A percentile compares a stretch with the other conserved stretches of the same genome.
Conservation (phyloP, 1,139 yeast genomes). For the Magnusiomyces suaveolens region DNA sequence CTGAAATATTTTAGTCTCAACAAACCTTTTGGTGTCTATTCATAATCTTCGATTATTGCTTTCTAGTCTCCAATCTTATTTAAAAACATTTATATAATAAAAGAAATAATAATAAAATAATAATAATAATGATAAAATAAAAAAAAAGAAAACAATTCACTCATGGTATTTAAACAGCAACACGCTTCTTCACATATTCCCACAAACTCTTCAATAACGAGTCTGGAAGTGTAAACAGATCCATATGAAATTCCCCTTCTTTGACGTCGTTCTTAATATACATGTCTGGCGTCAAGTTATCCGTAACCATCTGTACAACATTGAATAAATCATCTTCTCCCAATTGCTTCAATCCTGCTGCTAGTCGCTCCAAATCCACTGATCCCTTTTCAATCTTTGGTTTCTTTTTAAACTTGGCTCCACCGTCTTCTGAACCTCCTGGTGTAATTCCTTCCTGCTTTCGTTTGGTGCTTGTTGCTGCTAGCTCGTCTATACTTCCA, state of each 20-base stretch:
- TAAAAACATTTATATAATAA: too few relatives aligned
- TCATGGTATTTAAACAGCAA: conserved; percentile 17
- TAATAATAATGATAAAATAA: not conserved
- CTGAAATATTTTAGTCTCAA: too few relatives aligned
- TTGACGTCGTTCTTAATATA: conserved; percentile 92
- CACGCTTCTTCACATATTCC: conserved; percentile 74
- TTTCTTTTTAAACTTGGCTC: conserved; percentile 20
- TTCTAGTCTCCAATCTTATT: too few relatives aligned
- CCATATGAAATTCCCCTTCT: conserved; percentile 96
- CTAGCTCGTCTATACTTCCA: not conserved
- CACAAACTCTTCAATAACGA: conserved; percentile 82
- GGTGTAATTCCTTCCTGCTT: not conserved
- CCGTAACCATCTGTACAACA: conserved; percentile 96
- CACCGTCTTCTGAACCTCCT: not conserved
- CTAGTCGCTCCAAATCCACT: conserved; percentile 79
- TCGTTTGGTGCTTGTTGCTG: not conserved
- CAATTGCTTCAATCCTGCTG: conserved; percentile 79
- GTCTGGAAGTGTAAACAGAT: conserved; percentile 87
- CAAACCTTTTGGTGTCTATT: not conserved
- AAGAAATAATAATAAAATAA: too few relatives aligned
- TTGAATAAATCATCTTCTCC: conserved; percentile 88
- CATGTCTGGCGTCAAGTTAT: conserved; percentile 91
- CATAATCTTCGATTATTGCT: too few relatives aligned
- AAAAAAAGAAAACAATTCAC: not conserved
- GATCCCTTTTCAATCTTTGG: conserved; percentile 39